These are phyloP conservation scores for Rachicladosporium sp. DNA, from an alignment of 2,329 filamentous ascomycete species.

Conservation along the genomic window DNA sequence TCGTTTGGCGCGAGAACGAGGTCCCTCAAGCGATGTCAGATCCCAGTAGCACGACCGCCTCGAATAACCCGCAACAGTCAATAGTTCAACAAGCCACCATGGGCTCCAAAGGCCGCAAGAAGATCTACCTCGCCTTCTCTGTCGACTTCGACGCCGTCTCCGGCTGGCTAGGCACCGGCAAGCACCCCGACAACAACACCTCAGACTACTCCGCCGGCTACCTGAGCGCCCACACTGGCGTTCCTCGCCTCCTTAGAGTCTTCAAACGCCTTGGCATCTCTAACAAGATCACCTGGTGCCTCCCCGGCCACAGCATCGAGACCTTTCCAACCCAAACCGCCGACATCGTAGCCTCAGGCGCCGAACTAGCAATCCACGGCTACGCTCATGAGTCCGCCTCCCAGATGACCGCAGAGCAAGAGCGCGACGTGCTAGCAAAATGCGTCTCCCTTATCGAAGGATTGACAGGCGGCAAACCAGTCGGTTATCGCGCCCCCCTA, in stretches of 20 bases:
- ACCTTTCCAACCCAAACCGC: constrained; percentile 42
- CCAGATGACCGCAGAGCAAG: constrained; percentile 37
- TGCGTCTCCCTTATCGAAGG: constrained; percentile 34
- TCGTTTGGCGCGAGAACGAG: constrained; percentile 38
- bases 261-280: constrained; percentile 40
- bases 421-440: constrained; percentile 37
- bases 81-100: no score
- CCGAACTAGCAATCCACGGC: constrained; percentile 41
- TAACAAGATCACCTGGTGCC: constrained; percentile 46
- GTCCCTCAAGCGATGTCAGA: constrained; percentile 6
- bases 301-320: constrained; percentile 47
- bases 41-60: no score
- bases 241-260: constrained; percentile 42
- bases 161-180: constrained; percentile 47
- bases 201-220: constrained; percentile 45
- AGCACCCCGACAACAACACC: constrained; percentile 40
- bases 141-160: constrained; percentile 48
- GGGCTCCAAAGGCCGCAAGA: constrained; percentile 7
- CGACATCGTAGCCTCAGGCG: constrained; percentile 40
- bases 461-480: constrained; percentile 34
- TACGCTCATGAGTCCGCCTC: constrained; percentile 36
- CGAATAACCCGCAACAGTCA: no score
- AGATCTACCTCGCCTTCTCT: constrained; percentile 29
- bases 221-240: constrained; percentile 45
- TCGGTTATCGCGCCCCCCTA: constrained; percentile 40